Base-by-base conservation (phyloP, 2,329 filamentous ascomycete species). In the Chalaropsis thielavioides region DNA sequence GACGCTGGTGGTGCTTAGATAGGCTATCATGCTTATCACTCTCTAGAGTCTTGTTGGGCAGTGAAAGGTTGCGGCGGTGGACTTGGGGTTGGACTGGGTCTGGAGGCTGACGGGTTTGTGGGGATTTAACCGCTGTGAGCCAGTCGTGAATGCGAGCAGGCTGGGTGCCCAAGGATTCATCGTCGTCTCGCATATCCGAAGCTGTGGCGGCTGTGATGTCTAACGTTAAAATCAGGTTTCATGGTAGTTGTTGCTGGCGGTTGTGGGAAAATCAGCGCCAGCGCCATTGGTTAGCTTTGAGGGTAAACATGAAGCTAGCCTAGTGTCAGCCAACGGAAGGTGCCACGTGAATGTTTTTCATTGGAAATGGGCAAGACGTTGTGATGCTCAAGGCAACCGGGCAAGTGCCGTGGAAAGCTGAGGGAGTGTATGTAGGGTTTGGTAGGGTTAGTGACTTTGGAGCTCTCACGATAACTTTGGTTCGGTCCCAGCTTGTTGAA, bases 131-230 rank as follows among this genome's bases (percentile, higher is more conserved):
- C 13, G 51, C 22, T n/a, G 17, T 56, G 24, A 56, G 65, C 62
- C 46, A 31, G 40, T 64, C 63, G 15, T 56, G 40, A 40, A 66
- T 67, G 64, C 68, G 66, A 62, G 64, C 59, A 67, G 65, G 54
- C 54, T 58, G n/a, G 7, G n/a, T 58, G 22, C 49, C 40, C 10
- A 51, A 35, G 15, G 43, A 4, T 35, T 65, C 17, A 17, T 60
- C 10, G n/a, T 60, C 24, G 62, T 40, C 43, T 51, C 51, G 56
- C 66, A 61, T 66, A 17, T 19, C 51, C 56, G 54, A 62, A n/a
- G 19, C 51, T 15, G 27, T 11, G 7, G 24, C 15, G 6, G n/a
- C 11, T 11, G 24, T 31, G 6, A 31, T 56, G 51, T 56, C 17
- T 56, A 31, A 31, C 27, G 51, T 56, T 56, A 13, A 22, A 31